Percentiles rank a stretch among this genome's conserved stretches.
Conservation (phyloP, 805 yeast species). For the Tetrapisispora iriomotensis region DNA sequence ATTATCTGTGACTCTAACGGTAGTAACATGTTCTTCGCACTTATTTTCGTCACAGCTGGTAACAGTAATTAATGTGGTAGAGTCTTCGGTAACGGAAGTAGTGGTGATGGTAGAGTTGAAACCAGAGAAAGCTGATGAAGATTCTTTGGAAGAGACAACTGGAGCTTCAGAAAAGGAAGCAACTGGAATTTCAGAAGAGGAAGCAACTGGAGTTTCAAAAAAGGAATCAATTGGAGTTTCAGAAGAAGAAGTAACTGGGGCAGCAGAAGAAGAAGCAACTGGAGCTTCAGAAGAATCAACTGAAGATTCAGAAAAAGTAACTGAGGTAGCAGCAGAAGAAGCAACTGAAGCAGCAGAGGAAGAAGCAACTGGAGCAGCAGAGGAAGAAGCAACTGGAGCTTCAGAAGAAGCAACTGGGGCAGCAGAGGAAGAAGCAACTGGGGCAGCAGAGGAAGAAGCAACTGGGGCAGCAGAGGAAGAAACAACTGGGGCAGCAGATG, state of each 20-base stretch:
- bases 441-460: conserved; percentile 4
- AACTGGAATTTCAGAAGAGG: too few species aligned
- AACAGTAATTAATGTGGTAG: conserved; percentile 11
- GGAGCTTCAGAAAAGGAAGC: too few species aligned
- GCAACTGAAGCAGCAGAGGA: background rate
- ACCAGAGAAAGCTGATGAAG: background rate
- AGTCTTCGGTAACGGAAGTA: background rate
- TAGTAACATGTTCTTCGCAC: background rate
- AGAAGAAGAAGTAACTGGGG: conserved; percentile 2
- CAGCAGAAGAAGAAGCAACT: background rate
- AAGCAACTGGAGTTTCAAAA: too few species aligned
- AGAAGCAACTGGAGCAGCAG: background rate
- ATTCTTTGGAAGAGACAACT: background rate
- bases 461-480: conserved; percentile 1
- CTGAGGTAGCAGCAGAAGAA: background rate
- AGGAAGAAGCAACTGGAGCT: background rate
- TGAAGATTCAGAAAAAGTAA: conserved; percentile 3
- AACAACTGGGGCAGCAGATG: background rate
- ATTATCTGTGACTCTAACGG: conserved; percentile 8
- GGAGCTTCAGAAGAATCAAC: background rate
- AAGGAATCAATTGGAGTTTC: too few species aligned
- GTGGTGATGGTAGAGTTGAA: background rate
- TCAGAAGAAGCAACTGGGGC: conserved; percentile 3
- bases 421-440: conserved; percentile 1
- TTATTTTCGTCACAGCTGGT: background rate